Evolutionary conservation across 768 basidiomycete genomes (phyloP).

Genomic region (Lactarius vividus): DNA sequence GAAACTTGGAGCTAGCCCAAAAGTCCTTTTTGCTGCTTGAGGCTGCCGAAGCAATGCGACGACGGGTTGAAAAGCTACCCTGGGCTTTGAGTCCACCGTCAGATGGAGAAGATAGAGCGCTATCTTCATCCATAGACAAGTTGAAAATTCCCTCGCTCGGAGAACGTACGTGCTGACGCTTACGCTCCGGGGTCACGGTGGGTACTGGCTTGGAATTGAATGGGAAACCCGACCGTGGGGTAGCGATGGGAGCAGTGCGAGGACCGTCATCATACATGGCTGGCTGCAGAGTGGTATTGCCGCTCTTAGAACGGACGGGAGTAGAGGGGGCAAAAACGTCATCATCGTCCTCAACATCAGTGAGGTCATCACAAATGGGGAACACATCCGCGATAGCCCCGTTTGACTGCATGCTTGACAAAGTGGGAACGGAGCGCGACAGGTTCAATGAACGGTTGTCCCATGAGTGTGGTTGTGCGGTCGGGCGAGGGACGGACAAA

Average conservation of each 20-base stretch:
- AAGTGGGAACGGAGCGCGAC: conserved; percentile 52
- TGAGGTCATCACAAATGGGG: conserved; percentile 73
- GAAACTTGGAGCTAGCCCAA: conserved; percentile 80
- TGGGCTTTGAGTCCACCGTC: conserved; percentile 41
- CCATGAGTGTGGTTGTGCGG: conserved; percentile 18
- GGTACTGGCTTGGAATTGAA: conserved; percentile 41
- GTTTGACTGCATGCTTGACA: conserved; percentile 36
- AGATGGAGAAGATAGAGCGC: conserved; percentile 38
- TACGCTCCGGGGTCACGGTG: conserved; percentile 39
- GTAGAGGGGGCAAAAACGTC: conserved; percentile 50
- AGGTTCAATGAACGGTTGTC: conserved; percentile 31
- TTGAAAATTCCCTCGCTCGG: conserved; percentile 75
- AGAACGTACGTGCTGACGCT: conserved; percentile 47
- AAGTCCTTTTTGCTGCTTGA: conserved; percentile 35
- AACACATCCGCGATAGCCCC: conserved; percentile 41
- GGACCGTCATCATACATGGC: conserved; percentile 39
- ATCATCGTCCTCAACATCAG: conserved; percentile 39
- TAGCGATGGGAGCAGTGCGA: conserved; percentile 51
- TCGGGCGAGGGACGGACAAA: conserved; percentile 49
- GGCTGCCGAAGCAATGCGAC: conserved; percentile 22
- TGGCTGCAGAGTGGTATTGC: conserved; percentile 35
- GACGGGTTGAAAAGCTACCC: conserved; percentile 30
- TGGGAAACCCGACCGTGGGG: conserved; percentile 38
- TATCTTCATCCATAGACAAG: conserved; percentile 72
- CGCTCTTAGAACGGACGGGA: conserved; percentile 43